Base-by-base conservation (phyloP, 371 early-diverging fungal species). In the Mortierella sp. region DNA sequence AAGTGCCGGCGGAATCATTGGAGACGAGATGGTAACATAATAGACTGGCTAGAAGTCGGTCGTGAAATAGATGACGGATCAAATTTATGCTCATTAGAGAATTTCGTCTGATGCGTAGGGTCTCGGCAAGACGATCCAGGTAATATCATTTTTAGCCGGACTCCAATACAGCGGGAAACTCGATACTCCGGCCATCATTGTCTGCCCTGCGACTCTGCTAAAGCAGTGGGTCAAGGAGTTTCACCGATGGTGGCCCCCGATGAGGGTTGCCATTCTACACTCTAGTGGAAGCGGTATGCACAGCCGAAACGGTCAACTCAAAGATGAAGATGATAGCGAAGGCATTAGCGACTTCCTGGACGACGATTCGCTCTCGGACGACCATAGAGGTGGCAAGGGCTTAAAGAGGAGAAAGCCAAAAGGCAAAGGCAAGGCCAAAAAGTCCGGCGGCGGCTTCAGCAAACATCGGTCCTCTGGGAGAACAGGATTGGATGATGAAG, bases 211-310 rank as follows among this genome's bases (percentile, higher is more conserved):
- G 0, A 99, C 99, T 1, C 89, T 99, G 4, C 84, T 99, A 85
- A 84, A 91, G 37, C 98, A 98, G 81, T 99, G 99, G 99, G 93
- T 95, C 11, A 90, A 93, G 70, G 99, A 99, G 71, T 93, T 97
- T 73, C 97, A 97, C 79, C 85, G 86, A 25, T 98, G 99, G 97
- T 97, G 94, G 93, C 95, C 98, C n/a, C 92, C 93, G n/a, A 74
- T 96, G 43, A 88, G 97, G 18, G 94, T 97, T 0, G 92, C 90
- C 23, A 92, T 98, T 53, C 74, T 98, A 30, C 98, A 99, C 71
- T 81, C 93, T 6, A 91, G 91, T 44, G 97, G 96, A 7, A 87
- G 89, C 69, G 96, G 91, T 0, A 83, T 96, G 64, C 84, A 74
- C 30, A 60, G 62, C 16, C 66, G 70, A 23, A 23, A 43, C 11